Percentiles rank a stretch among this genome's conserved stretches.
These are phyloP conservation scores for Tolypocladium tropicale DNA, from an alignment of 2,329 filamentous ascomycete genomes.

Conservation along the genomic window DNA sequence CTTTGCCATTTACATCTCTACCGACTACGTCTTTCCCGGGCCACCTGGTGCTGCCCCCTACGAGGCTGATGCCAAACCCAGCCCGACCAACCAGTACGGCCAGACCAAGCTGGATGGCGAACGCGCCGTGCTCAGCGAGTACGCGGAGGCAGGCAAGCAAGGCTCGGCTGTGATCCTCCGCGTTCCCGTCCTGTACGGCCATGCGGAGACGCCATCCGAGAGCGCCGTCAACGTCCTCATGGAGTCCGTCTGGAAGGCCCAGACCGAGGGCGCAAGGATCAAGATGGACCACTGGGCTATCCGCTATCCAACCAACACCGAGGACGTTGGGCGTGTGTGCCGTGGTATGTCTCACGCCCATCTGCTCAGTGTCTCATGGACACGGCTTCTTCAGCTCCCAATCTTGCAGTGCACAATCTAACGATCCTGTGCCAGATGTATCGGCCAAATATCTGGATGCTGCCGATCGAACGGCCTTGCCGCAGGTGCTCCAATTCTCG, in stretches of 20 bases:
- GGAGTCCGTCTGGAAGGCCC: conserved; percentile 64
- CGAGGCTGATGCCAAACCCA: conserved; percentile 48
- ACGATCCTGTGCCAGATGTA: conserved; percentile 42
- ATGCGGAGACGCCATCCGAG: conserved; percentile 59
- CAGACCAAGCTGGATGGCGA: conserved; percentile 53
- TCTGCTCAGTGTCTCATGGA: not conserved
- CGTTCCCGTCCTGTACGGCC: conserved; percentile 77
- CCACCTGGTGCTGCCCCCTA: conserved; percentile 76
- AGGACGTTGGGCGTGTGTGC: conserved; percentile 73
- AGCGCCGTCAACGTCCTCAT: conserved; percentile 78
- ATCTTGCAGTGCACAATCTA: not conserved
- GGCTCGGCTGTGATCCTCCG: conserved; percentile 60
- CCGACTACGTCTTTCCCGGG: conserved; percentile 72
- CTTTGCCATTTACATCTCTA: conserved; percentile 68
- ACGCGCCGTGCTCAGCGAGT: conserved; percentile 55
- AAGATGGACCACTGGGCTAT: conserved; percentile 82
- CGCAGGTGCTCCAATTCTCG: conserved; percentile 70
- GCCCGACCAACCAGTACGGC: conserved; percentile 67
- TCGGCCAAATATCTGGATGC: conserved; percentile 55
- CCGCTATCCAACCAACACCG: conserved; percentile 80
- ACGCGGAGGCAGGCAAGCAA: conserved; percentile 31
- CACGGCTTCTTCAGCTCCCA: not conserved
- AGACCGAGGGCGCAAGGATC: conserved; percentile 50
- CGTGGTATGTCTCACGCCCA: conserved; percentile 37
- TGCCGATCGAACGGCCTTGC: conserved; percentile 43